A percentile compares a stretch with the other conserved stretches of the same genome.
Evolutionary conservation across 441 rosid species (phyloP).

Genomic region (Brassica balearica): DNA sequence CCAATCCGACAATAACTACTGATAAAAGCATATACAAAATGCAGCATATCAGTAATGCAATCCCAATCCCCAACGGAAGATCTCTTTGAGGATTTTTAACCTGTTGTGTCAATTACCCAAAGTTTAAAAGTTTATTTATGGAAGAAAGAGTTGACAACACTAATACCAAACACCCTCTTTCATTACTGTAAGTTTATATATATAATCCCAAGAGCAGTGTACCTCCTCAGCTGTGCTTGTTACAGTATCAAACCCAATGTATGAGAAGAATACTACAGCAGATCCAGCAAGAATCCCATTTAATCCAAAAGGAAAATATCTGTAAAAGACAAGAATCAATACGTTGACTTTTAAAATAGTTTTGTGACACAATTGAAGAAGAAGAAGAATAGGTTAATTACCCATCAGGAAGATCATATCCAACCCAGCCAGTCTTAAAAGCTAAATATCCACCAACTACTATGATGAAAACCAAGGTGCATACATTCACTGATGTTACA

Average conservation of each 20-base stretch:
- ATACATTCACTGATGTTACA: slow-evolving; percentile 78
- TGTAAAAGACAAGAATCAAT: slow-evolving; percentile 39
- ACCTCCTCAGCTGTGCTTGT: too few relatives aligned
- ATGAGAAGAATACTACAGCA: slow-evolving; percentile 83
- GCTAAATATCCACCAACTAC: slow-evolving; percentile 79
- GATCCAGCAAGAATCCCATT: slow-evolving; percentile 91
- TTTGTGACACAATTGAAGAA: slow-evolving; percentile 10
- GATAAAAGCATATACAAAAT: slow-evolving; percentile 84
- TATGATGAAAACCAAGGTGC: slow-evolving; percentile 77
- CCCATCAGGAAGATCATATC: slow-evolving; percentile 58
- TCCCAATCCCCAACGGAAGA: slow-evolving; percentile 89
- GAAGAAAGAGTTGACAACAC: slow-evolving; percentile 20
- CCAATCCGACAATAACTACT: slow-evolving; percentile 84
- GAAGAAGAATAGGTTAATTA: too few relatives aligned
- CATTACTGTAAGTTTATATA: too few relatives aligned
- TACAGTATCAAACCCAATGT: slow-evolving; percentile 78
- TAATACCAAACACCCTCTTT: not conserved
- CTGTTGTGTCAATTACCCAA: slow-evolving; percentile 47
- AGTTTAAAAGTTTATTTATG: slow-evolving; percentile 2
- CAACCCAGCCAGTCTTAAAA: slow-evolving; percentile 82
- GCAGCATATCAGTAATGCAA: slow-evolving; percentile 78
- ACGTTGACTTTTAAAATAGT: not conserved
- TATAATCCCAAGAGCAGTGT: too few relatives aligned
- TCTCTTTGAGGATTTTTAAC: slow-evolving; percentile 83
- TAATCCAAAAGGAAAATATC: slow-evolving; percentile 82